Evolutionary conservation across 495 filamentous ascomycete species (phyloP).

Genomic region (Venustampulla echinocandica): DNA sequence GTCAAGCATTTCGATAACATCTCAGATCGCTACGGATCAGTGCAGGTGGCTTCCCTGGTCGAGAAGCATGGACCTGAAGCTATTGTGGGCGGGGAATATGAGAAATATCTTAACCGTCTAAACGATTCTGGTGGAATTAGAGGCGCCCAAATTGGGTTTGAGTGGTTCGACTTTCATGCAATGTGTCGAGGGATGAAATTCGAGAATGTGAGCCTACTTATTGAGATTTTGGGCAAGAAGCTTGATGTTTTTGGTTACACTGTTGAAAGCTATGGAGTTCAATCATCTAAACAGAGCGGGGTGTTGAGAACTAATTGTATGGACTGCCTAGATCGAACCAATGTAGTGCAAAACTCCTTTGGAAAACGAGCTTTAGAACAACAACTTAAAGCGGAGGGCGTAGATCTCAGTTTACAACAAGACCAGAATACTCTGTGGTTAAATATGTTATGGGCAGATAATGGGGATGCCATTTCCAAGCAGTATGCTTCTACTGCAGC

Average conservation of each 20-base stretch:
- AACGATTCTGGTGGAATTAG: conserved; percentile 53
- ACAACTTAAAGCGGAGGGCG: conserved; percentile 65
- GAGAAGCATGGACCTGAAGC: conserved; percentile 78
- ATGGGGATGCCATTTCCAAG: conserved; percentile 68
- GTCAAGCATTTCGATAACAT: conserved; percentile 67
- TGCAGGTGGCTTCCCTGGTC: conserved; percentile 77
- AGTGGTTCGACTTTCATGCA: conserved; percentile 95
- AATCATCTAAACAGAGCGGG: conserved; percentile 53
- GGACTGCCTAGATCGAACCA: conserved; percentile 93
- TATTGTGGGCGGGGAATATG: conserved; percentile 67
- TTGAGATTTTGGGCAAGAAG: conserved; percentile 56
- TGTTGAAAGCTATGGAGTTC: conserved; percentile 40
- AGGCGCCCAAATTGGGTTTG: conserved; percentile 52
- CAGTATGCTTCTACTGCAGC: conserved; percentile 85
- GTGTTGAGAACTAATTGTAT: conserved; percentile 90
- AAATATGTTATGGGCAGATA: conserved; percentile 92
- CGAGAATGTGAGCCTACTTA: conserved; percentile 74
- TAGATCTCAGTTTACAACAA: conserved; percentile 56
- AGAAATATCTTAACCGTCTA: conserved; percentile 50
- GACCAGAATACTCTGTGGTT: conserved; percentile 81
- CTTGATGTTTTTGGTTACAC: conserved; percentile 59
- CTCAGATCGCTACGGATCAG: conserved; percentile 54
- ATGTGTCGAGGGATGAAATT: conserved; percentile 94
- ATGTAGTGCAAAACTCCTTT: conserved; percentile 84
- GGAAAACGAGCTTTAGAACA: conserved; percentile 66